A percentile compares a stretch with the other conserved stretches of the same genome.
phyloP scores from a whole-genome alignment of 73 alveolate species.

The Paramecium biaurelia region DNA sequence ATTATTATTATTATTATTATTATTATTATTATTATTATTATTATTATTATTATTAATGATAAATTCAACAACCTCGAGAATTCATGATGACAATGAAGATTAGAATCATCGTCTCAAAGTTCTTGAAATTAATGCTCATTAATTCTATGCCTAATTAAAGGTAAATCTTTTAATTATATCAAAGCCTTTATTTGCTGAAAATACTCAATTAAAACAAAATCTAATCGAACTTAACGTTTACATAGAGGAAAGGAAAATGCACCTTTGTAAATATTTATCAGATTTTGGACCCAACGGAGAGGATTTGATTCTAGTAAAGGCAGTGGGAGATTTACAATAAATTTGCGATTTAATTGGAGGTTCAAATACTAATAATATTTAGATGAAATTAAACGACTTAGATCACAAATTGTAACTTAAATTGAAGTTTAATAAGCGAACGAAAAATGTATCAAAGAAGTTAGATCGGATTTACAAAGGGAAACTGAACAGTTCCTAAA shows the following conservation, averaged over 20 bases:
- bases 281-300: slow-evolving; percentile 43
- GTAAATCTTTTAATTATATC: neutral
- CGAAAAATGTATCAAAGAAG: neutral
- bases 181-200: slow-evolving; percentile 25
- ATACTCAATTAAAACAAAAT: neutral
- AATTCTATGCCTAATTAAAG: neutral
- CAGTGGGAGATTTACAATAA: slow-evolving; percentile 15
- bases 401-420: neutral
- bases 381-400: neutral
- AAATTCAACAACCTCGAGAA: neutral
- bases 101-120: neutral
- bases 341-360: slow-evolving; percentile 32
- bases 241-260: slow-evolving; percentile 42
- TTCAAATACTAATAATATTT: neutral
- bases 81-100: neutral
- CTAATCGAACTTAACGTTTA: neutral
- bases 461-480: neutral
- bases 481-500: neutral
- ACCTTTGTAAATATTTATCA: neutral
- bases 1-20: too few relatives aligned
- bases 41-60: neutral
- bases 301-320: neutral
- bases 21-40: neutral
- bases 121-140: slow-evolving; percentile 1
- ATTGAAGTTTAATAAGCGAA: neutral